A percentile compares a stretch with the other conserved stretches of the same genome.
Evolutionary conservation across 164 flowering plant genomes (phyloP).

Genomic region (Vitis rupestris): DNA sequence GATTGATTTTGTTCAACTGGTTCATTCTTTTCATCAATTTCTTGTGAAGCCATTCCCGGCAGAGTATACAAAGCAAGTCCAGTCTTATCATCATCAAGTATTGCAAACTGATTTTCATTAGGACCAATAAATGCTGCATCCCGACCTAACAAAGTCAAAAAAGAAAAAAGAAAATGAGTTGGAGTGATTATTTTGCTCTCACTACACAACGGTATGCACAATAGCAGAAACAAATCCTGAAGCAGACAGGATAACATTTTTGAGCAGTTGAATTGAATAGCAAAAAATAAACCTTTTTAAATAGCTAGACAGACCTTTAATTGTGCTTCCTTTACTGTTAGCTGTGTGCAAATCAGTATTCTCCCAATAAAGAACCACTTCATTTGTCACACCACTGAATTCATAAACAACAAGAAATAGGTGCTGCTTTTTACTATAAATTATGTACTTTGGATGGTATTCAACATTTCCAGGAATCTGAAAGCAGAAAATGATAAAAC

Average conservation of each 20-base stretch:
- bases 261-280: too few relatives aligned
- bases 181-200: not conserved
- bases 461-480: slow-evolving; percentile 89
- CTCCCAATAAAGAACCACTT: slow-evolving; percentile 89
- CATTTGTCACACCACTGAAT: slow-evolving; percentile 71
- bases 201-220: not conserved
- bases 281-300: slow-evolving; percentile 2
- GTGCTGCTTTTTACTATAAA: slow-evolving; percentile 80
- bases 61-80: slow-evolving; percentile 69
- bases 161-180: not conserved
- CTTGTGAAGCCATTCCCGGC: slow-evolving; percentile 56
- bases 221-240: too few relatives aligned
- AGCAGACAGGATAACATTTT: too few relatives aligned
- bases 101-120: slow-evolving; percentile 81
- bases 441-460: slow-evolving; percentile 54
- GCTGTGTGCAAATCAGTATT: slow-evolving; percentile 60
- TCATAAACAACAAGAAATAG: slow-evolving; percentile 85
- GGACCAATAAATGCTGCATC: slow-evolving; percentile 97
- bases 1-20: slow-evolving; percentile 41
- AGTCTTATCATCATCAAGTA: slow-evolving; percentile 90
- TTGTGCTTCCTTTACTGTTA: slow-evolving; percentile 66
- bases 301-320: slow-evolving; percentile 60
- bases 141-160: slow-evolving; percentile 47
- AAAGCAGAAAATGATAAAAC: slow-evolving; percentile 18
- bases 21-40: slow-evolving; percentile 44